Base-by-base conservation (phyloP, 768 basidiomycete species). In the Panellus pusillus region DNA sequence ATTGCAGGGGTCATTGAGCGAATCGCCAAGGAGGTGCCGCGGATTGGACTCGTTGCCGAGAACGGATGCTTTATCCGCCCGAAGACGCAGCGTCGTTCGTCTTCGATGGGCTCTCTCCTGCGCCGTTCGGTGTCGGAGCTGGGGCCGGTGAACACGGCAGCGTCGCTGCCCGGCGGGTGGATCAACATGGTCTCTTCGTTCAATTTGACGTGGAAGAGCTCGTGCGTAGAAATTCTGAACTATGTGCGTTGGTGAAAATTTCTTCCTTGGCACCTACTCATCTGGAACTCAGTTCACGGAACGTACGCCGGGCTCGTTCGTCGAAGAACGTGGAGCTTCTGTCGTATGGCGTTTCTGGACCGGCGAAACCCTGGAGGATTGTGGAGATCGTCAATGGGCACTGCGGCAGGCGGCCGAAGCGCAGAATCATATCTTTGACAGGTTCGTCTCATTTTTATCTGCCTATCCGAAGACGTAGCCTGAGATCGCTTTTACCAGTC, bases 361-460 rank as follows among this genome's bases (percentile, higher is more conserved):
- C 0, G 85, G 75, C 3, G 71, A 66, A 19, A 52, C 68, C 14
- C 57, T 61, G 41, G 42, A 63, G 14, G 78, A 82, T 35, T 70
- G 72, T 37, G 67, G 82, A 0, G 88, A 90, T 62, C 76, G 86
- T 11, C 82, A 81, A 51, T 94, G 92, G 92, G 92, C 91, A 0
- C 79, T 87, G 29, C 74, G 92, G 18, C 91, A 93, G 65, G 92
- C 92, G 1, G 89, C 90, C 0, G 91, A 93, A 66, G 92, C 92
- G 18, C 92, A 93, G 70, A 94, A 94, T 69, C 92, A 93, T 63
- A 90, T 93, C 58, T 93, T 91, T 64, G 91, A 92, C 67, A 82
- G 81, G 81, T 81, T 38, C 28, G 63, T 37, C 6, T n/a, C 27
- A 44, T 37, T 11, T 11, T 31, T 44, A 47, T 14, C 4, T 31